Base-by-base conservation (phyloP, 495 filamentous ascomycete species). In the Cercophora samala region DNA sequence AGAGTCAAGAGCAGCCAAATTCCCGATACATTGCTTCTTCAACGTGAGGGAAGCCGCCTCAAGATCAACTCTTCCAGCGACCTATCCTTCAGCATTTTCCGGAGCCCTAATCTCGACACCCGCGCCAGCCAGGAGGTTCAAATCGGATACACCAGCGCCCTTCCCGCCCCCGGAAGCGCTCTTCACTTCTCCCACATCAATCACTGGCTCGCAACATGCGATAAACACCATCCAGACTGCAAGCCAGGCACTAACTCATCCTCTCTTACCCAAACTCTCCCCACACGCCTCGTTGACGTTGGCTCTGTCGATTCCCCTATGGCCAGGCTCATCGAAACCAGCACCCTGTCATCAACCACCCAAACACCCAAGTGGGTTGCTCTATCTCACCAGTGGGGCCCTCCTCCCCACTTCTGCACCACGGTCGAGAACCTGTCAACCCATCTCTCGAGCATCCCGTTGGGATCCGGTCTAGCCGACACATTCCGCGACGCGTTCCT, bases 401-500 rank as follows among this genome's bases (percentile, higher is more conserved):
- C 52, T 3, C 51, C n/a, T 9, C 62, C 62, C 6, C 52, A 64
- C 52, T 64, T 64, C 51, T 13, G 19, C 5, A 64, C 62, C 13
- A n/a, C 22, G 2, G 17, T 25, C n/a, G 0, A 18, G 9, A 64
- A 46, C 52, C 24, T 64, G 0, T 5, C 55, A 0, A 37, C 22
- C 4, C 64, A 63, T n/a, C 46, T 58, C 4, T 9, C 46, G 18
- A 55, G 51, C 21, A 72, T 74, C 26, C 24, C 62, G 4, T 52
- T 69, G 1, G 42, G 17, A 13, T 51, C 24, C 2, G 6, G 22
- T 4, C 66, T 73, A 3, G 66, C 70, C 11, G 23, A 56, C 25
- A 73, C 70, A 0, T 69, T 74, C 52, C 60, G 25, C 22, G 66
- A 74, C 59, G 72, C 72, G 18, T 52, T 74, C 32, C 6, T 0